These are phyloP conservation scores for Pythium guiyangense DNA, from an alignment of 352 stramenopile species.

Conservation along the genomic window DNA sequence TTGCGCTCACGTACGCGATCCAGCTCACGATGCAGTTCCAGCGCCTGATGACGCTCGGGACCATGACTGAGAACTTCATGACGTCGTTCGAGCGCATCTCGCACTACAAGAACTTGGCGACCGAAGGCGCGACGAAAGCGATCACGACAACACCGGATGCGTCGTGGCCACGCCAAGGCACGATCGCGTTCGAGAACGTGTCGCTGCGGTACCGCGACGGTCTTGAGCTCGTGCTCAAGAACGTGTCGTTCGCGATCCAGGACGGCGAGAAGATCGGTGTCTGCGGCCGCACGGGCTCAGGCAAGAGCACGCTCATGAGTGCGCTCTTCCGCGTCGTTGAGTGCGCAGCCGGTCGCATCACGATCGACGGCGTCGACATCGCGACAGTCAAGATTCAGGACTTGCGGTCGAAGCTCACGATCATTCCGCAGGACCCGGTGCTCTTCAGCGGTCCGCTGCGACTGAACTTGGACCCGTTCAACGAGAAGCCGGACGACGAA, in stretches of 20 bases:
- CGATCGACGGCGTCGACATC: constrained; percentile 88
- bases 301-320: constrained; percentile 31
- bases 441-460: constrained; percentile 87
- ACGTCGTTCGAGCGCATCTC: constrained; percentile 19
- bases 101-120: constrained; percentile 9
- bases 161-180: no score
- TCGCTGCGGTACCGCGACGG: constrained; percentile 28
- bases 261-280: constrained; percentile 28
- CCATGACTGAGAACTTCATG: constrained; percentile 18
- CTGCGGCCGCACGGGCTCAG: constrained; percentile 29
- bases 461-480: constrained; percentile 89
- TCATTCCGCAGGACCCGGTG: no score
- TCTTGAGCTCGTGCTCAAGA: constrained; percentile 25
- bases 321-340: constrained; percentile 38
- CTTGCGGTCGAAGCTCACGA: constrained; percentile 25
- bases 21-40: constrained; percentile 33
- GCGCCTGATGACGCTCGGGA: constrained; percentile 5
- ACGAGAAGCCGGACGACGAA: constrained; percentile 51
- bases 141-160: no score
- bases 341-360: constrained; percentile 38
- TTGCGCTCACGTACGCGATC: constrained; percentile 20
- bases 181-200: constrained; percentile 17
- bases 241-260: constrained; percentile 17
- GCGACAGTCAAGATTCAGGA: constrained; percentile 20
- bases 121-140: neutral